A percentile compares a stretch with the other conserved stretches of the same genome.
These are phyloP conservation scores for Cicer chorassanicum DNA, from an alignment of 306 rosid genomes.

Conservation along the genomic window DNA sequence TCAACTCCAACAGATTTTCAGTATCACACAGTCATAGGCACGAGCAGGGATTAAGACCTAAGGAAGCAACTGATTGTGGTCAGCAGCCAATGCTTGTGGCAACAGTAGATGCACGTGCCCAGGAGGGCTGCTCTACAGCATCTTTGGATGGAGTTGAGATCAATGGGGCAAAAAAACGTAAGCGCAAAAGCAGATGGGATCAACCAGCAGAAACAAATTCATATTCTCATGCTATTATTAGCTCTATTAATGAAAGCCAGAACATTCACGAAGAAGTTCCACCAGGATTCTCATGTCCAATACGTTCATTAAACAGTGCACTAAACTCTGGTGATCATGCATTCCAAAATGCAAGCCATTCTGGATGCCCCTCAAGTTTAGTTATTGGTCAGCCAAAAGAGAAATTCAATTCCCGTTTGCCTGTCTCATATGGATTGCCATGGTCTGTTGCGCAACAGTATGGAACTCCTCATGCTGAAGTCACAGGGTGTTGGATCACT, in stretches of 20 bases:
- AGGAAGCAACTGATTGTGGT: constrained; percentile 64
- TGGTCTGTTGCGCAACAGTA: constrained; percentile 63
- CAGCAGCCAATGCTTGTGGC: constrained; percentile 54
- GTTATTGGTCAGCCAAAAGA: constrained; percentile 74
- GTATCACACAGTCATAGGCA: constrained; percentile 56
- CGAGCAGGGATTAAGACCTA: constrained; percentile 68
- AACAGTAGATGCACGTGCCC: constrained; percentile 54
- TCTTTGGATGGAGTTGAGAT: constrained; percentile 50
- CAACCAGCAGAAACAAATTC: constrained; percentile 72
- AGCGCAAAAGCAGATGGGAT: constrained; percentile 99
- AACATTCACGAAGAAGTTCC: constrained; percentile 73
- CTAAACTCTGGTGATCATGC: constrained; percentile 47
- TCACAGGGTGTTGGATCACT: constrained; percentile 63
- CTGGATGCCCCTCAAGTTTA: constrained; percentile 47
- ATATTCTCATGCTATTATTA: constrained; percentile 50
- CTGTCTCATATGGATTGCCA: constrained; percentile 89
- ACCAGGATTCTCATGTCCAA: constrained; percentile 89
- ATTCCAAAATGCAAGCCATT: constrained; percentile 45
- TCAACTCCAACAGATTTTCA: constrained; percentile 61
- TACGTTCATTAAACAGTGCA: constrained; percentile 50
- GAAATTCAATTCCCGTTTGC: constrained; percentile 70
- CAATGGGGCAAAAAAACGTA: constrained; percentile 62
- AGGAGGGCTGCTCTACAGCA: constrained; percentile 56
- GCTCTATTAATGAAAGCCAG: constrained; percentile 51
- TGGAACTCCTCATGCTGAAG: constrained; percentile 67